Base-by-base conservation (phyloP, 2,329 filamentous ascomycete genomes). In the Alternaria triticimaculans region DNA sequence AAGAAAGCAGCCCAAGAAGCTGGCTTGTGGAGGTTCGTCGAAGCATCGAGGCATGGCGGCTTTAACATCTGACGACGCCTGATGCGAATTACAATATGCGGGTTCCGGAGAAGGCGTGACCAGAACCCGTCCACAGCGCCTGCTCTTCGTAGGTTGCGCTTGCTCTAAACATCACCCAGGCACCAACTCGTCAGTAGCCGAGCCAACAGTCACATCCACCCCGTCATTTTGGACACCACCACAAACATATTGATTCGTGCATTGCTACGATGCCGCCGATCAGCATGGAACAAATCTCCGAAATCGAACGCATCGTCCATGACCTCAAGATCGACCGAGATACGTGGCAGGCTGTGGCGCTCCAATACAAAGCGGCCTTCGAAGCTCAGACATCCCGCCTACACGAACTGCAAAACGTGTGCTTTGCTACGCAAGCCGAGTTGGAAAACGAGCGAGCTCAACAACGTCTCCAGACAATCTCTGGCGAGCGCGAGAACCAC, bases 1-100 rank as follows among this genome's bases (percentile, higher is more conserved):
- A 85, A 87, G 59, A 84, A 85, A 68, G 91, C 91, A 3, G 93
- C 92, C 1, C 85, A 89, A 70, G 83, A 87, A 41, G 91, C 89
- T 48, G 92, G 93, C 0, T 80, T 96, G 18, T 96, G 92, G 92
- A 84, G 92, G 20, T 93, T 96, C 76, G 89, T 90, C 62, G 92
- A 96, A 64, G 82, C 83, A 53, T 84, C 86, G 55, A 83, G 85
- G 65, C 84, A 89, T 70, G 84, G 84, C 46, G 85, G 85, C 14
- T 89, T 88, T 76, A 87, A 84, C 49, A 81, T 83, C 12, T 79
- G 67, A 78, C 12, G 14, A 12, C 9, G 33, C 44, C 26, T 41
- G 15, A 15, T 10, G 33, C 33, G 5, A n/a, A 15, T 30, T 30
- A 30, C 28, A 30, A 12, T 30, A 30, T 30, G 28, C 28, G 28